A percentile compares a stretch with the other conserved stretches of the same genome.
These are phyloP conservation scores for Nicotiana obtusifolia DNA, from an alignment of 257 asterid genomes.

Conservation along the genomic window DNA sequence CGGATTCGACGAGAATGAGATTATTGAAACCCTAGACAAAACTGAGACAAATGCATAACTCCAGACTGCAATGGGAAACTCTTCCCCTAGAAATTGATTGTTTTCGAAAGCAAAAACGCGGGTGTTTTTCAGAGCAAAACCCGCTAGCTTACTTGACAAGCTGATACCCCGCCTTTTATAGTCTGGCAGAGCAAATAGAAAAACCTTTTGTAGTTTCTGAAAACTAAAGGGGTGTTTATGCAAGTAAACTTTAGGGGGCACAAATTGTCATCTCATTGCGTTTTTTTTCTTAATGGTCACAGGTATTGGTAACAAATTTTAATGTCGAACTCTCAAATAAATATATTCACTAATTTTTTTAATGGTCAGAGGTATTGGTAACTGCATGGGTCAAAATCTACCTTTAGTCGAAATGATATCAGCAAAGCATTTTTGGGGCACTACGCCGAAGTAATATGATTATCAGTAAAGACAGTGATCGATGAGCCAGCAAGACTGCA, in stretches of 20 bases:
- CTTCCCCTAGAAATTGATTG: neutral
- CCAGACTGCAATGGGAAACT: neutral
- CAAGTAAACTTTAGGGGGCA: neutral
- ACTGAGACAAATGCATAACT: neutral
- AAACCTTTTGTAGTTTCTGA: neutral
- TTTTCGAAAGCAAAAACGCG: slow-evolving; percentile 2
- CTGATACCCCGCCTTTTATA: neutral
- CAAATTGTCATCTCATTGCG: neutral
- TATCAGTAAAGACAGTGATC: too few species aligned
- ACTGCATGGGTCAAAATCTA: too few species aligned
- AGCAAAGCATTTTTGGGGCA: too few species aligned
- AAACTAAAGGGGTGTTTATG: neutral
- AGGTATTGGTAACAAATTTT: too few species aligned
- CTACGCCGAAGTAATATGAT: too few species aligned
- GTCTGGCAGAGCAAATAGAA: neutral
- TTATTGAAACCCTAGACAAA: neutral
- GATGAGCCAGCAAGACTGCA: too few species aligned
- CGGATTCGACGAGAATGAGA: neutral
- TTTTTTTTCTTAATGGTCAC: too few species aligned
- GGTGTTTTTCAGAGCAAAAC: neutral
- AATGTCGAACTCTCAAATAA: too few species aligned
- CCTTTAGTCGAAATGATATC: too few species aligned
- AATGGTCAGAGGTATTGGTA: too few species aligned
- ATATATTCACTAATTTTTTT: too few species aligned
- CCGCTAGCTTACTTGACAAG: neutral